Evolutionary conservation across 306 rosid species (phyloP), one percentile per base, ranked within the genome.

Genomic region (Cyclanthera cordifolia): DNA sequence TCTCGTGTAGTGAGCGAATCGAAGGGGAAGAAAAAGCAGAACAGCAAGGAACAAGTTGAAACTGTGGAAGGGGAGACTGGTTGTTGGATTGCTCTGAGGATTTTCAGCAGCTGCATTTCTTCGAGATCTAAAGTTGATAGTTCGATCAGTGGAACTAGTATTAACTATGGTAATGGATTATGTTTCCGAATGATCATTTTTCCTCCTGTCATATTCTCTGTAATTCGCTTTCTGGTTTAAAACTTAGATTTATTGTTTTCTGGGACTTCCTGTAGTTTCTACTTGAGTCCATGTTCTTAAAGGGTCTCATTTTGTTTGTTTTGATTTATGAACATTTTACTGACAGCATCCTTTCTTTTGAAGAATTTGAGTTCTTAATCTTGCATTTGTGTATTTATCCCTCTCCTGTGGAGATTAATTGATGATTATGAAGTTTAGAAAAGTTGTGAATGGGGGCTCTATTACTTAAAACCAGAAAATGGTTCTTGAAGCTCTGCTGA

Each of bases 51-150:
- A 14, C 81, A 70, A 13, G 69, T 58, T 27, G 81, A 43, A 53
- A 76, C 41, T 51, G 81, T 72, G 32, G 94, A 80, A 73, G 82
- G 72, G 55, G 86, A 66, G 52, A 72, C 83, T 83, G 90, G 98
- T 48, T 92, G 98, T 77, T 92, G 95, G 98, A 58, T 82, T 76
- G 84, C 87, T 75, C 67, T 89, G 50, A 89, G 90, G 80, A 78
- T 87, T 57, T 73, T 92, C 77, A 87, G 93, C 7, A 81, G 92
- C 90, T 92, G 98, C 95, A 89, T 92, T 81, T 92, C 93, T 79
- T 85, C 98, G 76, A 89, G 98, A 92, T 89, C 98, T 89, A 92
- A 92, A 83, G 96, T 92, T 76, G 96, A 92, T 82, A 87, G 77
- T 78, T 89, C 98, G 53, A 78, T 80, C 16, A 89, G 93, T 78